These are phyloP conservation scores for Phanerodontia chrysosporium DNA, from an alignment of 768 basidiomycete genomes.

Conservation along the genomic window DNA sequence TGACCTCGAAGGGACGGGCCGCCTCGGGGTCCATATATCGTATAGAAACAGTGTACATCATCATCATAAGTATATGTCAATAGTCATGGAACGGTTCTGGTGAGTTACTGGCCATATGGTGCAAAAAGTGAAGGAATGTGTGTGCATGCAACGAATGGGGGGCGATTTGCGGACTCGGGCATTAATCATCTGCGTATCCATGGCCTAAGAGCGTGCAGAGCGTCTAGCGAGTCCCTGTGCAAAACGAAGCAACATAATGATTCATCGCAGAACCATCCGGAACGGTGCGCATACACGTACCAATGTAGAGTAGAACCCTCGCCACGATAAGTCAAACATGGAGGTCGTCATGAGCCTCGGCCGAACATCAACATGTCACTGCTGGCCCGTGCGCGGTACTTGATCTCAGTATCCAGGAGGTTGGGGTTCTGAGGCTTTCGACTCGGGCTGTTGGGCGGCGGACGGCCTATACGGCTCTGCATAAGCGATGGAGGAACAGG, in stretches of 20 bases:
- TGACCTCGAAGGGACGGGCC: neutral
- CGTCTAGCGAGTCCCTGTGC: neutral
- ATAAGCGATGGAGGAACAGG: conserved; percentile 18
- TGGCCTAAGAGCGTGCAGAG: conserved; percentile 6
- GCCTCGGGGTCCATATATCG: neutral
- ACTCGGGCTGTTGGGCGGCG: conserved; percentile 14
- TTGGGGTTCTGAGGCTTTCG: conserved; percentile 16
- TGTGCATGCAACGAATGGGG: conserved; percentile 14
- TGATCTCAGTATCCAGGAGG: conserved; percentile 17
- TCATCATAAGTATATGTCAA: conserved; percentile 4
- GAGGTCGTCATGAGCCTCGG: neutral
- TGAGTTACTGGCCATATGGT: conserved; percentile 10
- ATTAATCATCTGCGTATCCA: conserved; percentile 21
- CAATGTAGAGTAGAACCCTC: neutral
- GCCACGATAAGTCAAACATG: neutral
- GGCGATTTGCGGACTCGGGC: conserved; percentile 10
- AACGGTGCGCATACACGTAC: neutral
- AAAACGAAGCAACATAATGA: neutral
- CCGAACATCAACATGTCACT: conserved; percentile 11
- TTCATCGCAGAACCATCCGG: neutral
- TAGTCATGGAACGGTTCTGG: conserved; percentile 18
- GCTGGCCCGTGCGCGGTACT: conserved; percentile 18
- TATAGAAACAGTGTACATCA: neutral
- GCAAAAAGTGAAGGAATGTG: neutral
- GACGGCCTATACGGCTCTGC: conserved; percentile 31